phyloP scores from a whole-genome alignment of 1,139 yeast genomes.

The Yamadazyma buinensis region DNA sequence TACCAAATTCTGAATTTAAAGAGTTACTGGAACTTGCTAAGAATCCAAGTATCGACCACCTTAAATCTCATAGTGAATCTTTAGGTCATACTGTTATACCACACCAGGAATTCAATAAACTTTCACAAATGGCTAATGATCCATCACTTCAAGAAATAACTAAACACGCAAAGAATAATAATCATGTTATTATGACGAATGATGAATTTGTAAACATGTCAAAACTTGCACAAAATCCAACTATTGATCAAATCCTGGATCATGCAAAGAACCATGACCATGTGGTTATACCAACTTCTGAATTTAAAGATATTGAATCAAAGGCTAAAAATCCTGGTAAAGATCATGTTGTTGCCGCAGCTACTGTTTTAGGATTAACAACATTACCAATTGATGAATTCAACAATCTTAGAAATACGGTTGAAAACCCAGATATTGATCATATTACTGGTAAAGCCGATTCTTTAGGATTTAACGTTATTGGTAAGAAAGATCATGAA shows the following conservation, averaged over 20 bases:
- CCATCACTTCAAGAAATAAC: constrained; percentile 18
- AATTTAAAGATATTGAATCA: constrained; percentile 14
- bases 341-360: constrained; percentile 19
- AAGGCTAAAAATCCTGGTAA: constrained; percentile 17
- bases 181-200: constrained; percentile 6
- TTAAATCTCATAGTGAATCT: constrained; percentile 17
- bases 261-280: constrained; percentile 7
- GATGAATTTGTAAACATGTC: constrained; percentile 10
- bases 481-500: constrained; percentile 14
- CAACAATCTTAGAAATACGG: constrained; percentile 1
- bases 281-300: constrained; percentile 7
- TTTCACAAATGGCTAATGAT: constrained; percentile 6
- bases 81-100: constrained; percentile 15
- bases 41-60: constrained; percentile 18
- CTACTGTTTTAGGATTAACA: constrained; percentile 6
- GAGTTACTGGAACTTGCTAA: constrained; percentile 16
- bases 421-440: constrained; percentile 20
- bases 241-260: constrained; percentile 11
- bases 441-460: constrained; percentile 20
- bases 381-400: constrained; percentile 4
- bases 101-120: constrained; percentile 10
- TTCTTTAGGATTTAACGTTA: constrained; percentile 12
- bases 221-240: constrained; percentile 13
- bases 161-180: constrained; percentile 13
- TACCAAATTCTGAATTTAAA: constrained; percentile 9